phyloP scores from a whole-genome alignment of 2,329 filamentous ascomycete species.

The Reticulascus tulasneorum region DNA sequence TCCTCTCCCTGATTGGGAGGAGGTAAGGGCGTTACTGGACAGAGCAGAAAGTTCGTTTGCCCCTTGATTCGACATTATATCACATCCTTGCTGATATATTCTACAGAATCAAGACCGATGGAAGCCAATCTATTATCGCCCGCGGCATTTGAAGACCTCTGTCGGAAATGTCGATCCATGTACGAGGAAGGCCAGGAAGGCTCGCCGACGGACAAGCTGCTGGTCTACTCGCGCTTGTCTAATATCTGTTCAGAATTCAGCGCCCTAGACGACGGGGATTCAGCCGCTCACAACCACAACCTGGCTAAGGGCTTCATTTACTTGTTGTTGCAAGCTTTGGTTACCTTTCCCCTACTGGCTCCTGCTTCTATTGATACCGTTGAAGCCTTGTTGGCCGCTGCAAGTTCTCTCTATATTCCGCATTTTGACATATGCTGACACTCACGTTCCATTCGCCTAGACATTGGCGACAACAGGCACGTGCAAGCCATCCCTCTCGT shows the following conservation, averaged over 20 bases:
- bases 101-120: no score
- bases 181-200: slow-evolving; percentile 1
- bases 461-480: neutral
- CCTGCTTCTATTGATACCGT: neutral
- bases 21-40: no score
- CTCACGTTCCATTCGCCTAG: no score
- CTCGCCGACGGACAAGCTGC: slow-evolving; percentile 4
- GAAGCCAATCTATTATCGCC: no score
- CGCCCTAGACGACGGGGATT: neutral
- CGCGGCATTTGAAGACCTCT: neutral
- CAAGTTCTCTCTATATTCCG: no score
- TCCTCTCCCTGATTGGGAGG: no score
- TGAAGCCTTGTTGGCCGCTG: slow-evolving; percentile 2
- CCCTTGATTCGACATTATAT: no score
- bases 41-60: no score
- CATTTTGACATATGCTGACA: no score
- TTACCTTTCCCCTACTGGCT: neutral
- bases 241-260: slow-evolving; percentile 4
- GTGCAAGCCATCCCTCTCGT: slow-evolving; percentile 2
- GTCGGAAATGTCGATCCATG: slow-evolving; percentile 2
- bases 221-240: slow-evolving; percentile 2
- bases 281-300: slow-evolving; percentile 1
- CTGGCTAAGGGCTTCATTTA: neutral
- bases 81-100: no score
- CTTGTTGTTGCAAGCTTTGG: neutral